Conservation (phyloP, 495 filamentous ascomycete genomes). For the Schizothecium vesticola region DNA sequence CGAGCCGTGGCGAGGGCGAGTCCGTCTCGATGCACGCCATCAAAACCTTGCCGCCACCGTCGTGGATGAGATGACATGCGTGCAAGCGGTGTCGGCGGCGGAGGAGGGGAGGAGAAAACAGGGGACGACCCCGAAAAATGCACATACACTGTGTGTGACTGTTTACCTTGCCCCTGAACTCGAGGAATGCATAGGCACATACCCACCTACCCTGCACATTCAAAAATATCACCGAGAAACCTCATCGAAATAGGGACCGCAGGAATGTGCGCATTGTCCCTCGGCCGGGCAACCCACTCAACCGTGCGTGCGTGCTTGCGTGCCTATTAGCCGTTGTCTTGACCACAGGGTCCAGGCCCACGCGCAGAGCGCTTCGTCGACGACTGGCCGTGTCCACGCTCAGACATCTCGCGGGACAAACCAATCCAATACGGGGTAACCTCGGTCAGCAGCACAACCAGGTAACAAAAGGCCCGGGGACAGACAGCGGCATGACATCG, state of each 20-base stretch:
- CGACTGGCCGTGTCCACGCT: neutral
- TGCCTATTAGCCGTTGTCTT: slow-evolving; percentile 4
- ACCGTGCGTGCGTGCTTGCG: neutral
- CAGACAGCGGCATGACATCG: slow-evolving; percentile 8
- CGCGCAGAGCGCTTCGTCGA: neutral
- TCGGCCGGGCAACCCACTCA: neutral
- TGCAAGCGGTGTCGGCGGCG: neutral
- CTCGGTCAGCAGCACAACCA: neutral
- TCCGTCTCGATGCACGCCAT: slow-evolving; percentile 5
- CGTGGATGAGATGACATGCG: neutral
- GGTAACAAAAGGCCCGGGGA: neutral
- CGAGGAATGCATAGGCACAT: neutral
- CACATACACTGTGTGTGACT: neutral
- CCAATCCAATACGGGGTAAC: neutral
- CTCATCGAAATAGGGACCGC: neutral
- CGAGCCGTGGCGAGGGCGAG: slow-evolving; percentile 1
- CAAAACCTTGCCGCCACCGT: neutral
- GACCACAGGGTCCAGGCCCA: neutral
- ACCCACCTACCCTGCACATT: neutral
- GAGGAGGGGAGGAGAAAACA: neutral
- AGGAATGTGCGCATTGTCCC: slow-evolving; percentile 3
- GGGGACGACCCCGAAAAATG: no score
- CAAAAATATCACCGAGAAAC: neutral
- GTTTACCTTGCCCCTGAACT: slow-evolving; percentile 9
- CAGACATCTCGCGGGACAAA: neutral